These are phyloP conservation scores for Cryptosporidium parvum DNA, from an alignment of 169 alveolate genomes.

Conservation along the genomic window DNA sequence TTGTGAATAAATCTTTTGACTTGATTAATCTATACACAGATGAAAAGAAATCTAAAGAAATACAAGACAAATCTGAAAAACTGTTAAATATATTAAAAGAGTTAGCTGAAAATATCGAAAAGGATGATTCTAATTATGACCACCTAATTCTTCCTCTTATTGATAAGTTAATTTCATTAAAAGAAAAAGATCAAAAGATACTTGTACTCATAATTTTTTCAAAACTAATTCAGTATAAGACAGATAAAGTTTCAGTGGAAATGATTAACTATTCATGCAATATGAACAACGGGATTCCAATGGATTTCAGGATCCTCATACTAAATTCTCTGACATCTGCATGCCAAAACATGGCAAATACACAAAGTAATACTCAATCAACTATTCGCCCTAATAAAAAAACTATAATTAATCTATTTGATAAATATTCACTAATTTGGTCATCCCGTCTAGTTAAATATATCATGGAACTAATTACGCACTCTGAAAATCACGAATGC, in stretches of 20 bases:
- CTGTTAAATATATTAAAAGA: slow-evolving; percentile 14
- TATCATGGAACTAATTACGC: slow-evolving; percentile 9
- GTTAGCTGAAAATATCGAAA: slow-evolving; percentile 12
- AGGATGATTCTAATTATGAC: slow-evolving; percentile 30
- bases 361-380: background rate
- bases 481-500: slow-evolving; percentile 1
- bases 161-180: slow-evolving; percentile 33
- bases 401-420: slow-evolving; percentile 12
- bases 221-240: slow-evolving; percentile 14
- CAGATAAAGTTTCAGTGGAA: background rate
- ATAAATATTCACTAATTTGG: slow-evolving; percentile 32
- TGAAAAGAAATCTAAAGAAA: slow-evolving; percentile 38
- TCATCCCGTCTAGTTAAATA: slow-evolving; percentile 25
- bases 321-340: slow-evolving; percentile 34
- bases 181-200: slow-evolving; percentile 21
- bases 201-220: slow-evolving; percentile 18
- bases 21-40: slow-evolving; percentile 28
- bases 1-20: slow-evolving; percentile 31
- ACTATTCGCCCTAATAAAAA: background rate
- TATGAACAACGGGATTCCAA: slow-evolving; percentile 29
- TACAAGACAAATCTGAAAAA: slow-evolving; percentile 7
- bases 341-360: slow-evolving; percentile 24
- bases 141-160: slow-evolving; percentile 37
- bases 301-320: slow-evolving; percentile 49
- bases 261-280: slow-evolving; percentile 30